Percentiles rank a stretch among this genome's conserved stretches.
Evolutionary conservation across 768 basidiomycete genomes (phyloP).

Genomic region (Rhodocollybia butyracea): DNA sequence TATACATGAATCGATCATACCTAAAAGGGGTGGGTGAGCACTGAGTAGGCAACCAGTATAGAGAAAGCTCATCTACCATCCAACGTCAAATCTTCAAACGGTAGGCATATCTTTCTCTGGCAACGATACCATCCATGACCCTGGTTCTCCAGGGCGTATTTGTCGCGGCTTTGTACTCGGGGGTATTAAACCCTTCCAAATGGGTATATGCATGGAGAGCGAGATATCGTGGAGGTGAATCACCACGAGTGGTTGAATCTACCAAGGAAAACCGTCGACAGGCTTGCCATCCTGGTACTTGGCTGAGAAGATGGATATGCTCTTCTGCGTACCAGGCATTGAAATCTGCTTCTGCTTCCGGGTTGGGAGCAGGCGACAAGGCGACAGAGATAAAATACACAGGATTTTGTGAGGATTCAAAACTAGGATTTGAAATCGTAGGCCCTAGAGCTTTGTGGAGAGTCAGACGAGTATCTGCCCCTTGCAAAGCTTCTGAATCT

Average conservation of each 20-base stretch:
- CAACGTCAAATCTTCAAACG: neutral
- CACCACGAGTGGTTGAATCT: slow-evolving; percentile 4
- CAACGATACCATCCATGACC: slow-evolving; percentile 31
- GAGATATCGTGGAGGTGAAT: slow-evolving; percentile 30
- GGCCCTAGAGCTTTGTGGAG: neutral
- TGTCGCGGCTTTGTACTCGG: slow-evolving; percentile 35
- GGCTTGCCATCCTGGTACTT: slow-evolving; percentile 41
- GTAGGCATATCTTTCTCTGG: slow-evolving; percentile 23
- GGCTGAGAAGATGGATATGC: slow-evolving; percentile 44
- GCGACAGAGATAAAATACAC: neutral
- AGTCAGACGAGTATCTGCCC: neutral
- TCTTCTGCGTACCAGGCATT: slow-evolving; percentile 57
- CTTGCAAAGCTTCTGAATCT: neutral
- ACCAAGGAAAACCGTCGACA: slow-evolving; percentile 39
- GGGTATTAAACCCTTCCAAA: slow-evolving; percentile 24
- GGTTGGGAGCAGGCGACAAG: neutral
- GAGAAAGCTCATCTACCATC: too few relatives aligned
- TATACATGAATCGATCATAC: too few relatives aligned
- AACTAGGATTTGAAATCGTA: neutral
- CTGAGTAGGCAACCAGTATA: too few relatives aligned
- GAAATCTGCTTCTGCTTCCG: slow-evolving; percentile 20
- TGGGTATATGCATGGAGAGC: slow-evolving; percentile 41
- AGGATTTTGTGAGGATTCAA: neutral
- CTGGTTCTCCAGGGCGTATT: slow-evolving; percentile 43
- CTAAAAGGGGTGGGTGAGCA: too few relatives aligned